Percentiles rank a stretch among this genome's conserved stretches.
Evolutionary conservation across 164 flowering plant species (phyloP).

Genomic region (Vitis rotundifolia): DNA sequence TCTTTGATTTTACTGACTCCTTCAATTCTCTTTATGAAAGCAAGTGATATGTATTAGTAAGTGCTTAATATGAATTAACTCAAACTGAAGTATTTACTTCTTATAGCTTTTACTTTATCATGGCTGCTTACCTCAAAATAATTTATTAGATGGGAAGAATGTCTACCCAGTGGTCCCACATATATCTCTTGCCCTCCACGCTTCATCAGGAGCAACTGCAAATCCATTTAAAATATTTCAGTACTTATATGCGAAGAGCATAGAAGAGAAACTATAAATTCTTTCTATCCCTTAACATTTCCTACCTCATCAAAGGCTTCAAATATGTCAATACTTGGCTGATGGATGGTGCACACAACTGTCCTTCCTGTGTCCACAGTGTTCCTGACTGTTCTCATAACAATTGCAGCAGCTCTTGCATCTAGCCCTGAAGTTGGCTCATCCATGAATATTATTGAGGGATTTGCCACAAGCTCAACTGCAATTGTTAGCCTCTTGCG

Average conservation of each 20-base stretch:
- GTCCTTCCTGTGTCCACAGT: conserved; percentile 75
- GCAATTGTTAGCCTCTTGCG: conserved; percentile 75
- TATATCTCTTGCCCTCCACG: conserved; percentile 58
- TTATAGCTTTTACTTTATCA: neutral
- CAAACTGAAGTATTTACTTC: no score
- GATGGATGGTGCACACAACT: conserved; percentile 79
- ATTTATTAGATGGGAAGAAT: conserved; percentile 41
- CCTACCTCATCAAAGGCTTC: conserved; percentile 78
- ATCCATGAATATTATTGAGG: conserved; percentile 40
- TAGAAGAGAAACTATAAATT: neutral
- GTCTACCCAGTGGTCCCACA: conserved; percentile 52
- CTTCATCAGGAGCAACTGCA: conserved; percentile 56
- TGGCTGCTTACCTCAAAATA: conserved; percentile 50
- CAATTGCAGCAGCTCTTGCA: conserved; percentile 54
- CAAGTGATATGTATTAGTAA: neutral
- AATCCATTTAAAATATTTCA: neutral
- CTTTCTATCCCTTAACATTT: neutral
- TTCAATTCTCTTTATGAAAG: conserved; percentile 9
- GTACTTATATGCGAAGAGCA: neutral
- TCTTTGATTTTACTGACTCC: conserved; percentile 17
- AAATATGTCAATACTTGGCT: conserved; percentile 76
- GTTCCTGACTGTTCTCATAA: conserved; percentile 73
- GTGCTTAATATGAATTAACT: no score
- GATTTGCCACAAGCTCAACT: conserved; percentile 75
- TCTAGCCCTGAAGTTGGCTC: conserved; percentile 25